These are phyloP conservation scores for Boletus insuetus DNA, from an alignment of 768 basidiomycete genomes.

Conservation along the genomic window DNA sequence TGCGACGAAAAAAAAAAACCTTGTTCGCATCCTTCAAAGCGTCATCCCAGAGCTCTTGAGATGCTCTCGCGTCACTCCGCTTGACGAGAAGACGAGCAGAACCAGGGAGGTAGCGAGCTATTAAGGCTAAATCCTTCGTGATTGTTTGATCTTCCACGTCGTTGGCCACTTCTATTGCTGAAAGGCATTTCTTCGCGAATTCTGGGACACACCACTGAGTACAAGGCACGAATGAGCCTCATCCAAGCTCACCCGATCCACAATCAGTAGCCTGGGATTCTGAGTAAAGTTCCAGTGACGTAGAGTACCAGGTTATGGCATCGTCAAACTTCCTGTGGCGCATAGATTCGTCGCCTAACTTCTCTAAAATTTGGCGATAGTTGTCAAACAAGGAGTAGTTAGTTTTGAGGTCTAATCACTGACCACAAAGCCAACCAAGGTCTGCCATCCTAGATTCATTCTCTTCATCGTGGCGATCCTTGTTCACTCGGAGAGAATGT, in stretches of 20 bases:
- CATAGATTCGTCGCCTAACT: conserved; percentile 10
- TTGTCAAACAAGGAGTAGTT: not conserved
- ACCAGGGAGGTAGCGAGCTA: not conserved
- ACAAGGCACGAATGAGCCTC: not conserved
- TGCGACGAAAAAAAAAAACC: not conserved
- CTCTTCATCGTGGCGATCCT: conserved; percentile 6
- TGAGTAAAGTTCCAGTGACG: conserved; percentile 2
- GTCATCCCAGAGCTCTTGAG: not conserved
- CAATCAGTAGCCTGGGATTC: not conserved
- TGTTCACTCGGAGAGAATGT: not conserved
- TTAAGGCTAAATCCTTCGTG: not conserved
- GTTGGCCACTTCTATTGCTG: not conserved
- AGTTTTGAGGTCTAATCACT: not conserved
- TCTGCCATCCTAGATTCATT: not conserved
- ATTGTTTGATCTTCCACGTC: not conserved
- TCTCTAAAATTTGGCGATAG: not conserved
- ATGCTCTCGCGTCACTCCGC: not conserved
- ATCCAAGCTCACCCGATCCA: conserved; percentile 1
- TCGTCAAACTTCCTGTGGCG: not conserved
- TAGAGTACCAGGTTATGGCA: conserved; percentile 14
- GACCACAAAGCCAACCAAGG: conserved; percentile 13
- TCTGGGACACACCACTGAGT: not conserved
- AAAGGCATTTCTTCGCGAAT: not conserved
- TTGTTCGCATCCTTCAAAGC: not conserved
- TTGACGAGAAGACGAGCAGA: not conserved